A percentile compares a stretch with the other conserved stretches of the same genome.
phyloP scores from a whole-genome alignment of 2,329 filamentous ascomycete genomes.

The Claviceps sp. region DNA sequence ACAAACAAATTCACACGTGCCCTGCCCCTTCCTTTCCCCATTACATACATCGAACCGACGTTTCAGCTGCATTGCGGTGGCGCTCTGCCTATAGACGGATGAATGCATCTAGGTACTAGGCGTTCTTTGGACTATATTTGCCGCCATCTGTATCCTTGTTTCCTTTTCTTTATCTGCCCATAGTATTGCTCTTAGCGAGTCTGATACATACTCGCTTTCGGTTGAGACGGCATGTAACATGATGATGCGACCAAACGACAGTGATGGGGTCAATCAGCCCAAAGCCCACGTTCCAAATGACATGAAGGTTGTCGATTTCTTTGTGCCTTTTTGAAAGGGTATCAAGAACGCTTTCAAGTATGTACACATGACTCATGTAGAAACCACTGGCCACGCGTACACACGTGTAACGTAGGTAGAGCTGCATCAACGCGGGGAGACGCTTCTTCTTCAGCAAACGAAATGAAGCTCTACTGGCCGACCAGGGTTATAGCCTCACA shows the following conservation, averaged over 20 bases:
- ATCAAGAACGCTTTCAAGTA: too few species aligned
- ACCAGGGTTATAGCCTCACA: too few species aligned
- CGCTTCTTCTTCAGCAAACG: too few species aligned
- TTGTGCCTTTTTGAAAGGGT: too few species aligned
- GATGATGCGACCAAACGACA: background rate
- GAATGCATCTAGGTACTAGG: background rate
- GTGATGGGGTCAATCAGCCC: background rate
- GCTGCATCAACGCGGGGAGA: too few species aligned
- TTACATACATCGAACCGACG: too few species aligned
- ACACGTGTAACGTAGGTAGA: too few species aligned
- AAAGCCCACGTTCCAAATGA: background rate
- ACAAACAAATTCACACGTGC: too few species aligned
- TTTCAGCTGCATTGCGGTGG: constrained; percentile 4
- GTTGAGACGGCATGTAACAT: background rate
- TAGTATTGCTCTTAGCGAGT: background rate
- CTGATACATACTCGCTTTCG: background rate
- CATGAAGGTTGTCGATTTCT: background rate
- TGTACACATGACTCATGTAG: too few species aligned
- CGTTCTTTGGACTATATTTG: background rate
- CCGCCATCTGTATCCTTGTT: background rate
- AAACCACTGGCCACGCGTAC: too few species aligned
- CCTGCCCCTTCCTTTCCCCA: background rate
- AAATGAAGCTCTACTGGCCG: too few species aligned
- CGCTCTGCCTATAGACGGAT: constrained; percentile 1
- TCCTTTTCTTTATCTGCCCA: background rate